phyloP scores from a whole-genome alignment of 805 yeast genomes.

The Lachancea sp. region DNA sequence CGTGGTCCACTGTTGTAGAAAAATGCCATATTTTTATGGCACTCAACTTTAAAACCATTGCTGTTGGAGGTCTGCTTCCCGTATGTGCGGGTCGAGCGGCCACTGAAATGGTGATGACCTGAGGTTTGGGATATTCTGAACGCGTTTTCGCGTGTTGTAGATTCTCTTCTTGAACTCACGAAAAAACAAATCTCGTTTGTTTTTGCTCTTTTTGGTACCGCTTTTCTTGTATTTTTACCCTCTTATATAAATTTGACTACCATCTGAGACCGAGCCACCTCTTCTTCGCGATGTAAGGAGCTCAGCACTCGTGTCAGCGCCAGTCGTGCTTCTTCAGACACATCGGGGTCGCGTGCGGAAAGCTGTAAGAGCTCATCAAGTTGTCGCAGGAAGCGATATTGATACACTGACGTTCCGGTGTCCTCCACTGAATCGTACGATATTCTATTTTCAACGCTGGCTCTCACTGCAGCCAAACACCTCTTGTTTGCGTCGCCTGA shows the following conservation, averaged over 20 bases:
- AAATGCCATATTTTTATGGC: constrained; percentile 1
- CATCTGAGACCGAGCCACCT: constrained; percentile 24
- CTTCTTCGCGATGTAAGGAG: constrained; percentile 19
- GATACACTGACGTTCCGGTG: constrained; percentile 13
- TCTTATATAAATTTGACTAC: constrained; percentile 21
- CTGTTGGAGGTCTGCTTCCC: constrained; percentile 82
- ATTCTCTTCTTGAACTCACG: too few species aligned
- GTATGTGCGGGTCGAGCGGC: constrained; percentile 51
- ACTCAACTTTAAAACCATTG: constrained; percentile 95
- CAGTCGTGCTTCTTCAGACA: constrained; percentile 6
- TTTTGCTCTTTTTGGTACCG: too few species aligned
- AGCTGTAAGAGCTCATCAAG: constrained; percentile 23
- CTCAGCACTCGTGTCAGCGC: constrained; percentile 13
- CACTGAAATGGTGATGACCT: constrained; percentile 98
- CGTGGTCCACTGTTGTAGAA: constrained; percentile 5
- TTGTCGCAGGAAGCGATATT: constrained; percentile 27
- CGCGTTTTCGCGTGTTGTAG: neutral
- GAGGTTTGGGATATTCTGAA: constrained; percentile 59
- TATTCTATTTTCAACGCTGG: constrained; percentile 23
- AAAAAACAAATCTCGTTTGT: too few species aligned
- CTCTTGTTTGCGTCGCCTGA: constrained; percentile 1
- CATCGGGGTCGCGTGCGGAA: constrained; percentile 12
- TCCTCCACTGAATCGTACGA: constrained; percentile 9
- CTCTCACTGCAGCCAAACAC: constrained; percentile 17
- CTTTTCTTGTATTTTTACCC: too few species aligned